These are phyloP conservation scores for Pulicaria dysenterica DNA, from an alignment of 129 eudicot genomes.

Conservation along the genomic window DNA sequence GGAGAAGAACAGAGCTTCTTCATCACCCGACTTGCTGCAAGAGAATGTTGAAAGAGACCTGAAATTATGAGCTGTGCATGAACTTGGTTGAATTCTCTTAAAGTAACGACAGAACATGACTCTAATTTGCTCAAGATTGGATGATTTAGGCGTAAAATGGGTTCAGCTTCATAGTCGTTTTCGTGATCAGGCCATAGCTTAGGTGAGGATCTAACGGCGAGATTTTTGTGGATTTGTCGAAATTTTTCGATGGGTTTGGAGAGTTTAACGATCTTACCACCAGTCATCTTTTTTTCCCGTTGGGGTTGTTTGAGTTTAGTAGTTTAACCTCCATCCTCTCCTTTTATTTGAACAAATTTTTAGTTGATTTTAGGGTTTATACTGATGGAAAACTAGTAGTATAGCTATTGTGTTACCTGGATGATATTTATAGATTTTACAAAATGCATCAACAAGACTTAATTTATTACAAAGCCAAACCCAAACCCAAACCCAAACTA, in stretches of 20 bases:
- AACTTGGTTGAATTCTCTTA: slow-evolving; percentile 53
- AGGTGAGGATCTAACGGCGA: slow-evolving; percentile 42
- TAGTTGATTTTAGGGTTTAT: too few relatives aligned
- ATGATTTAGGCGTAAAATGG: slow-evolving; percentile 43
- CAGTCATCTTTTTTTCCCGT: slow-evolving; percentile 27
- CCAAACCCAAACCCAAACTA: too few relatives aligned
- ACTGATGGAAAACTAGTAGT: too few relatives aligned
- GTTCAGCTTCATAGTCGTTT: slow-evolving; percentile 29
- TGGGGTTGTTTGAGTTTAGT: slow-evolving; percentile 15
- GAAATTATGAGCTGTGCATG: slow-evolving; percentile 59
- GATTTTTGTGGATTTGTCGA: slow-evolving; percentile 53
- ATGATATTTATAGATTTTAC: too few relatives aligned
- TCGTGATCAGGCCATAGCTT: slow-evolving; percentile 45
- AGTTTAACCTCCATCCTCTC: slow-evolving; percentile 2
- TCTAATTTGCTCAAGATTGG: slow-evolving; percentile 52
- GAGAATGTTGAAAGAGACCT: slow-evolving; percentile 60
- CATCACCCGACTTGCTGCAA: slow-evolving; percentile 48
- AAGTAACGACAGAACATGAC: slow-evolving; percentile 17
- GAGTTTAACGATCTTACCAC: slow-evolving; percentile 31
- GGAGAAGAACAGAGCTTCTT: slow-evolving; percentile 61
- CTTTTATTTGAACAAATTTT: too few relatives aligned
- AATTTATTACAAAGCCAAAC: too few relatives aligned
- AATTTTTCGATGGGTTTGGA: slow-evolving; percentile 51
- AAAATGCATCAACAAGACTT: too few relatives aligned
- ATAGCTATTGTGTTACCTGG: too few relatives aligned